Evolutionary conservation across 306 rosid genomes (phyloP), one percentile per base, ranked within the genome.

Genomic region (Erythrophleum fordii): DNA sequence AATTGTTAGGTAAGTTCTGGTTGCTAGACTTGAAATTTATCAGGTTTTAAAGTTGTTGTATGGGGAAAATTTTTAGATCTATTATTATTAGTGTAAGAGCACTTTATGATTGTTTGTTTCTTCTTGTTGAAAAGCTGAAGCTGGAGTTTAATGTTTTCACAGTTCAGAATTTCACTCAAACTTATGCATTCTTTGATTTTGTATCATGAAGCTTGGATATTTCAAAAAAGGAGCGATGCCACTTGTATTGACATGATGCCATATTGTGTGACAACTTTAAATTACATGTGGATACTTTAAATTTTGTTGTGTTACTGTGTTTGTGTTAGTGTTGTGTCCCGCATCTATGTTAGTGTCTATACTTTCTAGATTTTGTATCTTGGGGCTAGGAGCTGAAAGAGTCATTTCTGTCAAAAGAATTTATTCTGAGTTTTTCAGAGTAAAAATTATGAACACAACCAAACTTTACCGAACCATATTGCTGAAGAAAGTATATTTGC

Each of bases 1-100:
- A 77, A 91, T 94, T 75, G 69, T 87, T 84, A 87, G 97, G 97
- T 91, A 75, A n/a, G 0, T 1, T 41, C 20, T 9, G 13, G 12
- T 39, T 74, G 0, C 56, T 55, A 6, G n/a, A 70, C 48, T 25
- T 51, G 0, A 53, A 23, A 22, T 5, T 25, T 37, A 5, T 37
- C 8, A 37, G 42, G 42, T 37, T 7, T 37, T 37, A 6, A 37
- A 37, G 42, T 37, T 7, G 8, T 37, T 37, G 42, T 6, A 5
- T 37, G 42, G 1, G 34, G 8, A 5, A 37, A 37, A 5, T 37
- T 37, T 5, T 37, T 5, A 37, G 42, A 37, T 37, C 3, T 26
- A 5, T 11, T 31, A 41, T 20, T 31, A 26, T 70, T 70, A 17
- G 9, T 73, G 49, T 23, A 39, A 35, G 26, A 41, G 75, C 25